Evolutionary conservation across 1,284 basidiomycete species (phyloP).

Genomic region (Naganishia albida): DNA sequence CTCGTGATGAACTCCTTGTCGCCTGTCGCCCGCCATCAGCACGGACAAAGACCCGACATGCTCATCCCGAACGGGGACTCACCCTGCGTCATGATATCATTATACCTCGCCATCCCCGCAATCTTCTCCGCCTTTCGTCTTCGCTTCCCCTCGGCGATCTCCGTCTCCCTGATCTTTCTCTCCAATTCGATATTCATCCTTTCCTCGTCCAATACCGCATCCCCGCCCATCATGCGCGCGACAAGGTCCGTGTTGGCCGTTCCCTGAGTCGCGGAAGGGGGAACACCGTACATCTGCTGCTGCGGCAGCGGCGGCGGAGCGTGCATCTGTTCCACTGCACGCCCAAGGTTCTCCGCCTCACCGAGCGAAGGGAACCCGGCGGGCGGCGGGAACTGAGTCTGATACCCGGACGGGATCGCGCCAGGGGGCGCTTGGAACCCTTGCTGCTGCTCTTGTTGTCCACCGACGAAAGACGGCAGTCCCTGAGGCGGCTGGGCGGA

Average conservation of each 20-base stretch:
- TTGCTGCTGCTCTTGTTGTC: too few relatives aligned
- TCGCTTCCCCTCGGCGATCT: conserved; percentile 78
- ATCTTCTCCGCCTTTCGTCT: conserved; percentile 65
- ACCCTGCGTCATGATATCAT: conserved; percentile 91
- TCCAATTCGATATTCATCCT: conserved; percentile 73
- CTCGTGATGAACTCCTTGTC: conserved; percentile 99
- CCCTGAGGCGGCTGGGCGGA: conserved; percentile 12
- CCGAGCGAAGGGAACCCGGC: conserved; percentile 12
- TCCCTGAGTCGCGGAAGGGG: conserved; percentile 59
- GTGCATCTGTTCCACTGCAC: conserved; percentile 33
- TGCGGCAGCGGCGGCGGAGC: conserved; percentile 33
- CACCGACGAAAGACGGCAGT: background rate
- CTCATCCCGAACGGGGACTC: too few relatives aligned
- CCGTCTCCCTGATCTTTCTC: conserved; percentile 82
- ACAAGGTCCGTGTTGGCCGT: conserved; percentile 41
- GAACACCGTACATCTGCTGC: conserved; percentile 40
- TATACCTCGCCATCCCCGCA: conserved; percentile 77
- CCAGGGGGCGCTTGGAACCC: background rate
- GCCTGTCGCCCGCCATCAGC: conserved; percentile 55
- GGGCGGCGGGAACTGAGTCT: conserved; percentile 7
- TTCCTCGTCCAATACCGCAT: conserved; percentile 51
- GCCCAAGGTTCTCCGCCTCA: conserved; percentile 31
- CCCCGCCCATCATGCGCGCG: conserved; percentile 24
- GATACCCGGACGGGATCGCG: background rate
- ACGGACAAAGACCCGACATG: background rate